Conservation (phyloP, 305 asterid genomes). For the Rubia balearica region DNA sequence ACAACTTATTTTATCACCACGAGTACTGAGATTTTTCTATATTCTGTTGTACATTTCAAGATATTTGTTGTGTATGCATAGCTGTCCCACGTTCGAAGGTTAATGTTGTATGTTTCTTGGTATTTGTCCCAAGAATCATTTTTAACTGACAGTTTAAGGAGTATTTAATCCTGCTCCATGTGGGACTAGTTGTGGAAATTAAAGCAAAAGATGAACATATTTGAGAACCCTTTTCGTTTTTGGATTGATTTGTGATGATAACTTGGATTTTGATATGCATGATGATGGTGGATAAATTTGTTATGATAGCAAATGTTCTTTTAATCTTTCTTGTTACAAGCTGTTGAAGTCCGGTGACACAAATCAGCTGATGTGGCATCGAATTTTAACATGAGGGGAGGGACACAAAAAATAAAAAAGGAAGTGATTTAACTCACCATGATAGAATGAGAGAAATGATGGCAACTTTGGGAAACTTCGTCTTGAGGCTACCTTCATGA, state of each 20-base stretch:
- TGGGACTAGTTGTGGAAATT: background rate
- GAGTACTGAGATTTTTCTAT: background rate
- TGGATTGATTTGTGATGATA: background rate
- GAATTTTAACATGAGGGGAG: too few species aligned
- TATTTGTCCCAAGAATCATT: constrained; percentile 13
- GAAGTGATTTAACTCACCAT: constrained; percentile 38
- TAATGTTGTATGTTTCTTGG: constrained; percentile 27
- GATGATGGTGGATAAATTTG: background rate
- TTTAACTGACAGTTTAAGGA: background rate
- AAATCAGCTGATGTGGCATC: too few species aligned
- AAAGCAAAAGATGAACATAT: background rate
- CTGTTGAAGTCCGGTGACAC: background rate
- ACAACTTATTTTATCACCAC: background rate
- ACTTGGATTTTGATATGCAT: background rate
- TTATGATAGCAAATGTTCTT: too few species aligned
- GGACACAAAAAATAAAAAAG: background rate
- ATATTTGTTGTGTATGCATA: constrained; percentile 6
- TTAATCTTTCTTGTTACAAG: too few species aligned
- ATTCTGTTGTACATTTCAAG: background rate
- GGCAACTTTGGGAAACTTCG: constrained; percentile 28
- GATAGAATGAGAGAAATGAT: constrained; percentile 43
- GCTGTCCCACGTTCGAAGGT: constrained; percentile 48
- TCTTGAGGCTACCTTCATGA: constrained; percentile 18
- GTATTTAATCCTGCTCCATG: background rate
- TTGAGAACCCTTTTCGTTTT: background rate